Evolutionary conservation across 768 basidiomycete genomes (phyloP), one percentile per base, ranked within the genome.

Genomic region (Coprinopsis marcescibilis): DNA sequence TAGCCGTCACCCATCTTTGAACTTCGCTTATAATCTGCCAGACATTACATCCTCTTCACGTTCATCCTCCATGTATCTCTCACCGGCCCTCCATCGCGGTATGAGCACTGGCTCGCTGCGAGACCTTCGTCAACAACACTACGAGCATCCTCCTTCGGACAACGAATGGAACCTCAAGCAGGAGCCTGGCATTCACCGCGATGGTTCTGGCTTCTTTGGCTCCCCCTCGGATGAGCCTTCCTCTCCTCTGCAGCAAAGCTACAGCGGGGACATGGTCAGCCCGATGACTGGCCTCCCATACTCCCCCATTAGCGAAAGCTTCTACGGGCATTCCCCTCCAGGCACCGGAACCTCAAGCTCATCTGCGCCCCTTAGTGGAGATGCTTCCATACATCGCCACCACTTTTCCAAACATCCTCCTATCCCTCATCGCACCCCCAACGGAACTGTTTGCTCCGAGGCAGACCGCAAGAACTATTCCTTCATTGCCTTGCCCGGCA

Each of bases 401-500:
- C 54, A 37, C 57, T 65, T 52, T 59, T 51, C 51, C 58, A 54
- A 48, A 52, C 60, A n/a, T n/a, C n/a, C 39, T 54, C 55, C 52
- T 60, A 57, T 54, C 55, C 57, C 58, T 36, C 67, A 61, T 48
- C 61, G 63, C 24, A 60, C 57, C 48, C 46, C 60, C 29, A 61
- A 55, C 41, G 48, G 43, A 15, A 46, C 54, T 15, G 62, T 62
- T 45, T 43, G 57, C 32, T 64, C 57, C 30, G 67, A 72, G 23
- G 59, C 60, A 43, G 57, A 68, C 33, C 71, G 69, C 55, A 89
- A 85, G 64, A 87, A 84, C 19, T 90, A 89, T 60, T 83, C 86
- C 1, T 90, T 90, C 53, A 85, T 90, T 33, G 75, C 86, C 11
- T 67, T 90, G 8, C 85, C 88, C 8, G 88, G 88, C 17, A 89